phyloP scores from a whole-genome alignment of 2,329 filamentous ascomycete genomes.

The Tolypocladium endophyticum region DNA sequence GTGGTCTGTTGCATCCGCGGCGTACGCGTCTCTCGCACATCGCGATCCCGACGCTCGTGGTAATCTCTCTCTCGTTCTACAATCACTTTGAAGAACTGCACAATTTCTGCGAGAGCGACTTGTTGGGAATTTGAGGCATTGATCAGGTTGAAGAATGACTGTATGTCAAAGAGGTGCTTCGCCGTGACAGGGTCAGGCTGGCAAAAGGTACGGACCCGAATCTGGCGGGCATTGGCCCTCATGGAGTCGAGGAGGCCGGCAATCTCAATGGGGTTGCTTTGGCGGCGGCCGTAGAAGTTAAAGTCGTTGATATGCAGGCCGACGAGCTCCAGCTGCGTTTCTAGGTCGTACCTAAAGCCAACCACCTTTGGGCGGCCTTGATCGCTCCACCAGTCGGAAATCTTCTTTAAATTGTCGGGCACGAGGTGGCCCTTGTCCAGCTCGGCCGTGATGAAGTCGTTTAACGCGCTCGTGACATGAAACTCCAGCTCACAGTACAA shows the following conservation, averaged over 20 bases:
- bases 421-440: constrained; percentile 45
- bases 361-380: constrained; percentile 44
- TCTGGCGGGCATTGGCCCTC: constrained; percentile 39
- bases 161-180: constrained; percentile 45
- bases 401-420: constrained; percentile 37
- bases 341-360: constrained; percentile 48
- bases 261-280: constrained; percentile 31
- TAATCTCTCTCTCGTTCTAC: constrained; percentile 33
- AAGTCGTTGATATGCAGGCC: constrained; percentile 39
- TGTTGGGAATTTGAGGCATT: constrained; percentile 33
- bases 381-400: constrained; percentile 40
- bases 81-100: constrained; percentile 43
- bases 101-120: constrained; percentile 36
- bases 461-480: constrained; percentile 37
- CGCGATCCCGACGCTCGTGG: constrained; percentile 12
- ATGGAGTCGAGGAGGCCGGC: constrained; percentile 39
- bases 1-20: not conserved
- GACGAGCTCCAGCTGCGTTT: constrained; percentile 49
- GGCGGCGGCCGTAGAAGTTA: constrained; percentile 40
- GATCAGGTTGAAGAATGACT: constrained; percentile 39
- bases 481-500: constrained; percentile 51
- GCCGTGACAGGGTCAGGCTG: constrained; percentile 47
- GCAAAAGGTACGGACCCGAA: constrained; percentile 45
- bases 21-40: constrained; percentile 4
- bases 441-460: constrained; percentile 41